Conservation (phyloP, 1,284 basidiomycete species). For the Puccinia coronata region DNA sequence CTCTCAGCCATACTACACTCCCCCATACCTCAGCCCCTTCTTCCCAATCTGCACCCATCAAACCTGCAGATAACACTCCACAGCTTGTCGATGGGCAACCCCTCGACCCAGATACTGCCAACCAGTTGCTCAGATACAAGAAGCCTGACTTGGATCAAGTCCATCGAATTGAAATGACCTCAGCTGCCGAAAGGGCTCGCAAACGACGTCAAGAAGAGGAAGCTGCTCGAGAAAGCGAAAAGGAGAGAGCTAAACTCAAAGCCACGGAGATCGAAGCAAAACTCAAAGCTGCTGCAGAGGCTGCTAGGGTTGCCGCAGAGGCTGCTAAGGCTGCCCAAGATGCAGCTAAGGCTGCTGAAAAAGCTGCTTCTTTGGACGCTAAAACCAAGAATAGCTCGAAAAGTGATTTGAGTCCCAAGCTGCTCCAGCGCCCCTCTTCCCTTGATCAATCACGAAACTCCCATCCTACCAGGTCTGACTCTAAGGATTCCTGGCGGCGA, state of each 20-base stretch:
- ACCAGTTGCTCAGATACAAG: slow-evolving; percentile 1
- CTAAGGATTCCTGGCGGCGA: slow-evolving; percentile 45
- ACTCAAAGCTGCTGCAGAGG: slow-evolving; percentile 62
- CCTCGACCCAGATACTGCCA: not conserved
- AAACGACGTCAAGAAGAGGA: slow-evolving; percentile 77
- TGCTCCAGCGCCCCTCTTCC: slow-evolving; percentile 12
- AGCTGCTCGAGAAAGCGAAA: slow-evolving; percentile 76
- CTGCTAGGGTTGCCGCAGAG: slow-evolving; percentile 16
- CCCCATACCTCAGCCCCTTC: not conserved
- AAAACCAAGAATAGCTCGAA: not conserved
- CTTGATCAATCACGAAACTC: not conserved
- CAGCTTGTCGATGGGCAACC: not conserved
- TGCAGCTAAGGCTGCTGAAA: slow-evolving; percentile 19
- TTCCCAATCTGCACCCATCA: not conserved
- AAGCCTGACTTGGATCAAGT: slow-evolving; percentile 67
- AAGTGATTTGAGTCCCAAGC: slow-evolving; percentile 14
- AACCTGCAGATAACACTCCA: not conserved
- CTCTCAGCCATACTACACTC: slow-evolving; percentile 4
- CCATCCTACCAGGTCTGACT: slow-evolving; percentile 1
- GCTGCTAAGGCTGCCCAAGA: slow-evolving; percentile 18
- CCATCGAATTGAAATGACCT: slow-evolving; percentile 82
- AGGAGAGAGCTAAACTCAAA: slow-evolving; percentile 79
- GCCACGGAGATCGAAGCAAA: slow-evolving; percentile 79
- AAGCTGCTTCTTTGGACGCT: slow-evolving; percentile 18
- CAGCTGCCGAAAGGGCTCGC: slow-evolving; percentile 80